Evolutionary conservation across 2,329 filamentous ascomycete genomes (phyloP).

Genomic region (Claviceps monticola): DNA sequence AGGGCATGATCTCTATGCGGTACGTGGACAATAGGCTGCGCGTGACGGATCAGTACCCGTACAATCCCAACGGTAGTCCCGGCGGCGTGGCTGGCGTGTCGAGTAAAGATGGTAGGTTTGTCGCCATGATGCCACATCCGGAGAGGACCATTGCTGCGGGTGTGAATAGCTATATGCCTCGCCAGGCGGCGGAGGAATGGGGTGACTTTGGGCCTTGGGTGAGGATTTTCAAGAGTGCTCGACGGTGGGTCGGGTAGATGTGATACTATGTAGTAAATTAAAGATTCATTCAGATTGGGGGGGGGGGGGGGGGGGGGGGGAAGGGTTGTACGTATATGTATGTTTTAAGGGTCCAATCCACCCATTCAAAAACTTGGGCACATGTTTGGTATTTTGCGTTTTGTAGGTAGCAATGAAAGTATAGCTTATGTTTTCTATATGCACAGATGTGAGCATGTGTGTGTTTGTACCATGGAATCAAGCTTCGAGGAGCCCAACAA

Average conservation of each 20-base stretch:
- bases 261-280: too few relatives aligned
- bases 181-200: constrained; percentile 46
- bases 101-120: constrained; percentile 62
- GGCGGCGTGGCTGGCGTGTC: constrained; percentile 69
- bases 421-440: too few relatives aligned
- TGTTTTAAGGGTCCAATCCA: too few relatives aligned
- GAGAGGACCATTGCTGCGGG: constrained; percentile 78
- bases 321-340: too few relatives aligned
- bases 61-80: constrained; percentile 75
- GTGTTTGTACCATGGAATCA: too few relatives aligned
- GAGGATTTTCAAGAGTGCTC: constrained; percentile 73
- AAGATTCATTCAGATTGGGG: too few relatives aligned
- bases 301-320: too few relatives aligned
- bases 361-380: too few relatives aligned
- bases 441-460: too few relatives aligned
- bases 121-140: constrained; percentile 89
- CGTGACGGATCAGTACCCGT: constrained; percentile 72
- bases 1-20: constrained; percentile 60
- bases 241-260: constrained; percentile 69
- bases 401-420: too few relatives aligned
- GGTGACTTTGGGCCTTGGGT: constrained; percentile 77
- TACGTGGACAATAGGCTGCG: constrained; percentile 72
- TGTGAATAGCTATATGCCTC: constrained; percentile 60
- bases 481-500: too few relatives aligned
- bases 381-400: too few relatives aligned